phyloP scores from a whole-genome alignment of 495 filamentous ascomycete genomes.

The Penicillium lividum region DNA sequence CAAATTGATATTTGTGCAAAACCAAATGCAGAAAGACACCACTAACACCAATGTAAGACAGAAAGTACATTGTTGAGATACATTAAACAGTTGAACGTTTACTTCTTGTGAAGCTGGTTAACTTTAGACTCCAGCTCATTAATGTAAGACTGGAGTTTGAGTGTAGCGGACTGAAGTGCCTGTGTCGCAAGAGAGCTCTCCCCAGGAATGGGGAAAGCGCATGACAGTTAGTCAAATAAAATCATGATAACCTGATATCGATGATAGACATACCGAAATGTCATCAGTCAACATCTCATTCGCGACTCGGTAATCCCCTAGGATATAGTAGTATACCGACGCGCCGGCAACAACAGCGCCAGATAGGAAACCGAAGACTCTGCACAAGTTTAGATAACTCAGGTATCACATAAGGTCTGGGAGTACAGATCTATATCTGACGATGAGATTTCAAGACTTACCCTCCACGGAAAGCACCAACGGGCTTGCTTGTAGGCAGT shows the following conservation, averaged over 20 bases:
- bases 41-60: background rate
- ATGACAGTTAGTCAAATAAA: conserved; percentile 3
- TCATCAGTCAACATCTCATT: conserved; percentile 95
- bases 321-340: conserved; percentile 84
- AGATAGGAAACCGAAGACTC: conserved; percentile 90
- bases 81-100: conserved; percentile 2
- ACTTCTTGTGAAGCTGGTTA: conserved; percentile 65
- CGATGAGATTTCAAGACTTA: conserved; percentile 45
- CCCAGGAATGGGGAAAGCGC: conserved; percentile 10
- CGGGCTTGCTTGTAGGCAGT: conserved; percentile 73
- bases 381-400: conserved; percentile 34
- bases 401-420: background rate
- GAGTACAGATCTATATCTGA: background rate
- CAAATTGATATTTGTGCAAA: background rate
- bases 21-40: conserved; percentile 1
- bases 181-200: conserved; percentile 35
- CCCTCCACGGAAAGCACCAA: conserved; percentile 93
- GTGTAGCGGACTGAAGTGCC: conserved; percentile 85
- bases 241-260: conserved; percentile 6
- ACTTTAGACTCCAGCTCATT: conserved; percentile 79
- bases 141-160: conserved; percentile 82
- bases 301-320: conserved; percentile 89
- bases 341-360: conserved; percentile 77
- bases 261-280: conserved; percentile 73
- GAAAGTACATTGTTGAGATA: conserved; percentile 15